Evolutionary conservation across 768 basidiomycete species (phyloP), one percentile per base, ranked within the genome.

Genomic region (Mycena leptocephala): DNA sequence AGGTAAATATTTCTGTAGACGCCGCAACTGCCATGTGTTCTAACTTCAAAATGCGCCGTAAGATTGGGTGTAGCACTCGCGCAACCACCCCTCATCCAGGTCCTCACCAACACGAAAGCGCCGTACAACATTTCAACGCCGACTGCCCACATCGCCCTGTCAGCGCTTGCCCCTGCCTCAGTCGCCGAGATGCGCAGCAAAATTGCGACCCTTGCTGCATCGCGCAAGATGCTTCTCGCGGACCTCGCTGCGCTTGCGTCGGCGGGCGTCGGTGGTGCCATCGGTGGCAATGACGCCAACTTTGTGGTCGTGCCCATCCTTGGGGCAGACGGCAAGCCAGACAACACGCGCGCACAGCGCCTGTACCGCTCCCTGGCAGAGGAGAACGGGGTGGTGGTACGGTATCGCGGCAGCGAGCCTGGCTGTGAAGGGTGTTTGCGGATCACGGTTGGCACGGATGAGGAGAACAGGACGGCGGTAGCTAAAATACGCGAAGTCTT

Each of bases 61-160:
- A 98, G 97, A 59, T 88, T 99, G 32, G 98, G 98, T 0, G 92
- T 97, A 58, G 96, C 96, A 0, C 86, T 99, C 70, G 96, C 97
- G 7, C 95, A 97, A 74, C 97, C 97, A 0, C 93, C 96, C 0
- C 87, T 99, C 16, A 95, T 99, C 56, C 97, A 97, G 80, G 90
- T 99, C 76, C 92, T 99, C 67, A 91, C 93, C 74, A 99, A 99
- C 83, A 95, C 97, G 32, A 99, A 99, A 83, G 98, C 98, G 0
- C 98, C 98, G 0, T 99, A 99, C 88, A 99, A 98, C 84, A 93
- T 99, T 78, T 97, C 97, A 20, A 90, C 94, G 0, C 97, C 97
- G 0, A 96, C 96, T 8, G 96, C 98, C 16, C 85, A 92, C 33
- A 91, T 99, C 28, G 97, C 97, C 0, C 83, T 93, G 20, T 88